Evolutionary conservation across 208 protist species (phyloP), one percentile per base, ranked within the genome.

Genomic region (Acanthamoeba lenticulata): DNA sequence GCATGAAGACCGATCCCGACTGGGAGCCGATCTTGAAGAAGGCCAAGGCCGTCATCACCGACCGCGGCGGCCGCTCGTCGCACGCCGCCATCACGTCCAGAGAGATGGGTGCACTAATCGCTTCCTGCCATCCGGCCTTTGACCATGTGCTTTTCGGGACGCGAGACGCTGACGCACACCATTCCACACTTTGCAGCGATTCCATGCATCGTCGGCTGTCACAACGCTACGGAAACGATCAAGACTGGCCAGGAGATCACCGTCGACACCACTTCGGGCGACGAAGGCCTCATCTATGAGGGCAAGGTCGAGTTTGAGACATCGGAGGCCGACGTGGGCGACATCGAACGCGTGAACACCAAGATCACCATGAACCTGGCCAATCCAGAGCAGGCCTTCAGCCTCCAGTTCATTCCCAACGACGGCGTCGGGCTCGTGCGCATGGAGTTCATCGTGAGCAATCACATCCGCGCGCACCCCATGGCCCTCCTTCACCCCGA

Each of bases 51-150:
- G 94, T 96, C 55, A 79, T 96, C 44, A 95, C 93, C 0, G 55
- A 92, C 42, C 45, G 94, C 29, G 95, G 95, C 44, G 95, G 94
- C 24, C 47, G 94, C n/a, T 96, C 93, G 45, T 93, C 94, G 49
- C 95, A 96, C 65, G 95, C 95, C 44, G 94, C 95, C 21, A 96
- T 96, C 62, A 94, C 95, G 40, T 88, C 94, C 49, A 47, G 95
- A 15, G 95, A 96, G 65, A 45, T 96, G 67, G 95, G 95, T 49
- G 94, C 95, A n/a, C 11, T 2, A n/a, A n/a, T n/a, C n/a, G n/a
- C n/a, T 2, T 42, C 1, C 0, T 0, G n/a, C 7, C 0, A 21
- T 0, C 29, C 34, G 32, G 9, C 1, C 1, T n/a, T 17, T 88
- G 21, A 2, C 21, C 19, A 2, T 52, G 2, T 88, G 13, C 13